Base-by-base conservation (phyloP, 163 green algal species). In the Trebouxia gelatinosa region DNA sequence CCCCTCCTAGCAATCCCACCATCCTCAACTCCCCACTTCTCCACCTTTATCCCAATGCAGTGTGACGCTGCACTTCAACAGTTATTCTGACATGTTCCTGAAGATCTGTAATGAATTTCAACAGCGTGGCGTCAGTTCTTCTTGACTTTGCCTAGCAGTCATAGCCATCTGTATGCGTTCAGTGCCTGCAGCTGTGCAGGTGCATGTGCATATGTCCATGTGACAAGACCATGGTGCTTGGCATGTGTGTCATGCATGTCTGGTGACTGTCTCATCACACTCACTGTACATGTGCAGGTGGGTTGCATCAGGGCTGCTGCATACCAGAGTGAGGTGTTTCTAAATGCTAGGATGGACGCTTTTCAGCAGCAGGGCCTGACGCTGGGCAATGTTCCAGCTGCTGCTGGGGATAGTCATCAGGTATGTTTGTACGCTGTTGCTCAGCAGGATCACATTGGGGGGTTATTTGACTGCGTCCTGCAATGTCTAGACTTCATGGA, bases 351-450 rank as follows among this genome's bases (percentile, higher is more conserved):
- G 40, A 39, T 76, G 68, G 39, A 62, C 19, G 68, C 62, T 16
- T 43, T 64, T 39, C n/a, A 76, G 28, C 68, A 76, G 68, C 68
- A 76, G 40, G 68, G 68, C 6, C 40, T 46, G 68, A 76, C 40
- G 16, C 29, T 76, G 66, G 19, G 19, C 48, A 59, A 23, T 19
- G 48, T 59, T 2, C 19, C 48, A 19, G 48, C 48, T 29, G 48
- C 23, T 19, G 3, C 48, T 59, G 3, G 19, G 19, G 26, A 59
- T 23, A 59, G 66, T 59, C 66, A 75, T 43, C 64, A 72, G 64
- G 64, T 72, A 54, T n/a, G n/a, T n/a, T n/a, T n/a, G n/a, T n/a
- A n/a, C n/a, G n/a, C n/a, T n/a, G n/a, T n/a, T n/a, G n/a, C n/a
- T n/a, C n/a, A n/a, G n/a, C n/a, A n/a, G n/a, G n/a, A n/a, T n/a